phyloP scores from a whole-genome alignment of 176 grass and related monocot genomes.

The Dactylis glomerata region DNA sequence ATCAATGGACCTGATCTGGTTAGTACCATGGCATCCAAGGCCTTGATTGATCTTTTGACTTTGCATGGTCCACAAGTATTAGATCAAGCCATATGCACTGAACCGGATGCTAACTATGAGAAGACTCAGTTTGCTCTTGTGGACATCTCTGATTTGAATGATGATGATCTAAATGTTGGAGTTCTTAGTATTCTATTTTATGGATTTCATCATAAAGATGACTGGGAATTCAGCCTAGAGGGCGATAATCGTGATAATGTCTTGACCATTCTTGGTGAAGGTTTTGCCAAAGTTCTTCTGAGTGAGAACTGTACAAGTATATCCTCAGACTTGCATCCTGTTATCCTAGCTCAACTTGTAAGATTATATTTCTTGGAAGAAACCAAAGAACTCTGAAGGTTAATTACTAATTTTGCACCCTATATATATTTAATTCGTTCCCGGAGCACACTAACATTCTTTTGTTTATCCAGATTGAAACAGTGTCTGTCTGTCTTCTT shows the following conservation, averaged over 20 bases:
- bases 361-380: slow-evolving; percentile 64
- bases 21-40: too few relatives aligned
- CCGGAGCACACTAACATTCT: neutral
- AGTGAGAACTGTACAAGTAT: slow-evolving; percentile 71
- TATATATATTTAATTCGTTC: too few relatives aligned
- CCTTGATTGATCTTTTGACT: slow-evolving; percentile 71
- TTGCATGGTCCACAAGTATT: slow-evolving; percentile 82
- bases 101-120: slow-evolving; percentile 34
- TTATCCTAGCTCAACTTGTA: slow-evolving; percentile 47
- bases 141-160: slow-evolving; percentile 53
- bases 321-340: slow-evolving; percentile 49
- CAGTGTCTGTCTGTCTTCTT: slow-evolving; percentile 92
- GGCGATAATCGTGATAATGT: slow-evolving; percentile 75
- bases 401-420: too few relatives aligned
- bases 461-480: slow-evolving; percentile 58
- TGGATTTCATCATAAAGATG: too few relatives aligned
- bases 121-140: slow-evolving; percentile 54
- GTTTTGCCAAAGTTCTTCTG: slow-evolving; percentile 81
- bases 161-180: slow-evolving; percentile 52
- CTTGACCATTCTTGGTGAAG: slow-evolving; percentile 65
- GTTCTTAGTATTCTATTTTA: too few relatives aligned
- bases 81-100: slow-evolving; percentile 59
- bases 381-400: slow-evolving; percentile 76
- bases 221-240: too few relatives aligned
- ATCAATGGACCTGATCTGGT: too few relatives aligned